A percentile compares a stretch with the other conserved stretches of the same genome.
Evolutionary conservation across 2,329 filamentous ascomycete species (phyloP).

Genomic region (Trematosphaeria pertusa): DNA sequence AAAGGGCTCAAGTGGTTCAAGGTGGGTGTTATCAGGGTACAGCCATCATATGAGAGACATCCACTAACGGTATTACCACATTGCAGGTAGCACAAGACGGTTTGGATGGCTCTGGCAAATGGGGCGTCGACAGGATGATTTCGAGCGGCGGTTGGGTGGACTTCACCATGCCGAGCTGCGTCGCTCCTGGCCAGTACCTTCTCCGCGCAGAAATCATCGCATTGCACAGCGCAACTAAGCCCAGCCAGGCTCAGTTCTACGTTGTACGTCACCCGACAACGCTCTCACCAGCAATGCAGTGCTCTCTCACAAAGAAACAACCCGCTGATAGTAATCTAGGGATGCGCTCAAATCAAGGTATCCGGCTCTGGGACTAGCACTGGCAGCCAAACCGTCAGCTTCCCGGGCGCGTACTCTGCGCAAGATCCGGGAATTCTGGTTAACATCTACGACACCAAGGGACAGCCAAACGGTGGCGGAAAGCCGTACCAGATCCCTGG

Average conservation of each 20-base stretch:
- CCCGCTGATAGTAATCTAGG: constrained; percentile 20
- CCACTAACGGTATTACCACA: no score
- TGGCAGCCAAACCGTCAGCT: constrained; percentile 48
- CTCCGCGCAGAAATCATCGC: constrained; percentile 52
- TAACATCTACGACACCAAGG: constrained; percentile 23
- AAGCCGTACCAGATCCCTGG: constrained; percentile 29
- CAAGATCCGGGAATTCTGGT: constrained; percentile 36
- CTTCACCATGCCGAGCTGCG: constrained; percentile 34
- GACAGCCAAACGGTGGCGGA: constrained; percentile 21
- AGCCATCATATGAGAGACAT: no score
- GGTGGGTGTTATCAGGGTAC: no score
- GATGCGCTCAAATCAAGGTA: constrained; percentile 48
- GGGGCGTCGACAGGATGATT: constrained; percentile 61
- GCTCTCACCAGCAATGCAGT: background rate
- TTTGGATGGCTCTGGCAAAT: constrained; percentile 49
- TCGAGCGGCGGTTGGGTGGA: constrained; percentile 54
- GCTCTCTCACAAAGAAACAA: background rate
- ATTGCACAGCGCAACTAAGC: constrained; percentile 40
- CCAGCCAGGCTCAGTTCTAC: constrained; percentile 49
- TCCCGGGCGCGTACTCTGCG: constrained; percentile 49
- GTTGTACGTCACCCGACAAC: constrained; percentile 10
- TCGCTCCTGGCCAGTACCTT: constrained; percentile 45
- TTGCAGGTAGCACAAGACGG: no score
- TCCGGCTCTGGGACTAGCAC: constrained; percentile 32
- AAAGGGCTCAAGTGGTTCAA: constrained; percentile 53